Percentiles rank a stretch among this genome's conserved stretches.
Conservation (phyloP, 2,329 filamentous ascomycete genomes). For the Biscogniauxia mediterranea region DNA sequence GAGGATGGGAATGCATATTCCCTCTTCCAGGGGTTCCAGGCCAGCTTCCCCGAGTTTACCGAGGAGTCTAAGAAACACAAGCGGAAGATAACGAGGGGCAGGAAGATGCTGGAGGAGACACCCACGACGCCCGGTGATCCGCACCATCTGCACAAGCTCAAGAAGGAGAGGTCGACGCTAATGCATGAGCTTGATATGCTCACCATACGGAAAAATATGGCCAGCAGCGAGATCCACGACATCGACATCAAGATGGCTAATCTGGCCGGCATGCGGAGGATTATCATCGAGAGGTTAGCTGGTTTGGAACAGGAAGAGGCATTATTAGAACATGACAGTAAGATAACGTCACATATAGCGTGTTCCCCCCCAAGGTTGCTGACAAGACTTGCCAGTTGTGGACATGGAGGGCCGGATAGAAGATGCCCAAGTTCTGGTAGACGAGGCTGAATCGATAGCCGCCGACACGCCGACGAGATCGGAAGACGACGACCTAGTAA, state of each 20-base stretch:
- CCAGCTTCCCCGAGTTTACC: constrained; percentile 70
- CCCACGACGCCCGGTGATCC: constrained; percentile 55
- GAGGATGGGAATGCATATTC: constrained; percentile 85
- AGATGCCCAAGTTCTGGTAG: constrained; percentile 57
- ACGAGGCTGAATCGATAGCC: constrained; percentile 57
- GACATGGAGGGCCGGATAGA: constrained; percentile 63
- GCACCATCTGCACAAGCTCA: constrained; percentile 69
- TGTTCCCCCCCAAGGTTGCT: constrained; percentile 22
- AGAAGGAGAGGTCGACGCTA: constrained; percentile 75
- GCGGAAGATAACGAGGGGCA: constrained; percentile 68
- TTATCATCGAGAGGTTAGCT: constrained; percentile 84
- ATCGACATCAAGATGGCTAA: constrained; percentile 97
- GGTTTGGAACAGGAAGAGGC: constrained; percentile 87
- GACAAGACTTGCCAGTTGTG: constrained; percentile 47
- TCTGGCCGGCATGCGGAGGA: constrained; percentile 86
- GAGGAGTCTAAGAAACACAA: constrained; percentile 71
- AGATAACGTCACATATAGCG: constrained; percentile 30
- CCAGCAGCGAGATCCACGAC: constrained; percentile 90
- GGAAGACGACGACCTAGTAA: constrained; percentile 50
- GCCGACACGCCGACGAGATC: constrained; percentile 51
- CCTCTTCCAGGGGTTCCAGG: constrained; percentile 94
- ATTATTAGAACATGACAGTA: constrained; percentile 83
- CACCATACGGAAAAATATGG: constrained; percentile 93
- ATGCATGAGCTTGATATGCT: constrained; percentile 89
- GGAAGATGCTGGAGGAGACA: constrained; percentile 71